Base-by-base conservation (phyloP, 257 asterid genomes). In the Petrea volubilis region DNA sequence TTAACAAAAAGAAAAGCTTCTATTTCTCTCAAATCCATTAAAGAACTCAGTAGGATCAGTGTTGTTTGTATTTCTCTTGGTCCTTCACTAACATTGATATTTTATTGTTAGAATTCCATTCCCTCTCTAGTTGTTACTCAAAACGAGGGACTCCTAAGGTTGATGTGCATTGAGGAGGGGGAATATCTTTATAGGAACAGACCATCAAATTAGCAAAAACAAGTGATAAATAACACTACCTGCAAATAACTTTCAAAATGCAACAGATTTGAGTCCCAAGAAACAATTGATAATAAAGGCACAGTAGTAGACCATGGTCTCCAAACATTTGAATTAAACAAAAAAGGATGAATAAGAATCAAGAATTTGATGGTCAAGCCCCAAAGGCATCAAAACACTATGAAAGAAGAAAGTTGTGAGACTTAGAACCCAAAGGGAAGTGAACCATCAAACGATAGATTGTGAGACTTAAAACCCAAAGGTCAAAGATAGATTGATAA, bases 361-460 rank as follows among this genome's bases (percentile, higher is more conserved):
- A 72, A 40, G 62, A 60, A 17, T 41, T 66, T 43, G 9, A 11
- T 57, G 33, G 36, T 36, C 49, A 60, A 61, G 41, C 74, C 17
- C 29, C 17, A 17, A 41, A 73, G 63, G 62, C 50, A 38, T 36
- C 65, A 61, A 15, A 21, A 36, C 33, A 5, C 51, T 23, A 15
- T 6, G 13, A 25, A 61, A 50, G 68, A n/a, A n/a, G n/a, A n/a
- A n/a, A n/a, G n/a, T n/a, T n/a, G n/a, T n/a, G n/a, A 18, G 5
- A 64, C n/a, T n/a, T 13, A 59, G 51, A 41, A 13, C 24, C 55
- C 69, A 21, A 56, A 66, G 49, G 36, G 46, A 10, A 52, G 60
- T 7, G 68, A 58, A 57, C 52, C n/a, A 36, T 60, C 68, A 20
- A 55, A 65, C 53, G 43, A 53, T 17, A 51, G 60, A 38, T n/a